Conservation (phyloP, 345 rosid species). For the Aquilaria sinensis region DNA sequence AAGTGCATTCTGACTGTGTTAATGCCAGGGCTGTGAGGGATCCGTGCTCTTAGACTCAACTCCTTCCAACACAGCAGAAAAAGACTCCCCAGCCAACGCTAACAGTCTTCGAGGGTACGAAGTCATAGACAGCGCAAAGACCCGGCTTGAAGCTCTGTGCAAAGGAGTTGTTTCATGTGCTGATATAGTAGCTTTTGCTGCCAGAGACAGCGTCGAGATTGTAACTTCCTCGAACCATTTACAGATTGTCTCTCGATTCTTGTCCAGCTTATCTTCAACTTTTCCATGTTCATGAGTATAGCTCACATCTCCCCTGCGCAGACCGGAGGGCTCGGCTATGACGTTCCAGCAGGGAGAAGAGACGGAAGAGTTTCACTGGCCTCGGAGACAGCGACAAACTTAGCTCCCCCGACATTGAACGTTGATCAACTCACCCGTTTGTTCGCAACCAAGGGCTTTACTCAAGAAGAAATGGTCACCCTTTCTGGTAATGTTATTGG, state of each 20-base stretch:
- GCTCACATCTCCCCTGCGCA: slow-evolving; percentile 1
- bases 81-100: slow-evolving; percentile 37
- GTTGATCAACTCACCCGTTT: slow-evolving; percentile 27
- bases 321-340: slow-evolving; percentile 42
- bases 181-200: slow-evolving; percentile 51
- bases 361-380: slow-evolving; percentile 46
- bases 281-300: neutral
- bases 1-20: too few relatives aligned
- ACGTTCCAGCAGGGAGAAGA: slow-evolving; percentile 56
- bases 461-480: slow-evolving; percentile 48
- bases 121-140: slow-evolving; percentile 42
- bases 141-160: slow-evolving; percentile 31
- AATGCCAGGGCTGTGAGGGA: slow-evolving; percentile 47
- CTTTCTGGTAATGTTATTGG: slow-evolving; percentile 28
- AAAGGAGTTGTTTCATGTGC: slow-evolving; percentile 53
- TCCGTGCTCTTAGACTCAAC: slow-evolving; percentile 44
- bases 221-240: slow-evolving; percentile 17
- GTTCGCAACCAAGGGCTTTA: slow-evolving; percentile 27
- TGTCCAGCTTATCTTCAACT: neutral
- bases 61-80: slow-evolving; percentile 40
- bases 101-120: slow-evolving; percentile 47
- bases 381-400: slow-evolving; percentile 31
- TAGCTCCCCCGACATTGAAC: slow-evolving; percentile 39
- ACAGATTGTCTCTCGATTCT: neutral
- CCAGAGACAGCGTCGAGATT: slow-evolving; percentile 38